These are phyloP conservation scores for Stevia rebaudiana DNA, from an alignment of 140 eudicot genomes.

Conservation along the genomic window DNA sequence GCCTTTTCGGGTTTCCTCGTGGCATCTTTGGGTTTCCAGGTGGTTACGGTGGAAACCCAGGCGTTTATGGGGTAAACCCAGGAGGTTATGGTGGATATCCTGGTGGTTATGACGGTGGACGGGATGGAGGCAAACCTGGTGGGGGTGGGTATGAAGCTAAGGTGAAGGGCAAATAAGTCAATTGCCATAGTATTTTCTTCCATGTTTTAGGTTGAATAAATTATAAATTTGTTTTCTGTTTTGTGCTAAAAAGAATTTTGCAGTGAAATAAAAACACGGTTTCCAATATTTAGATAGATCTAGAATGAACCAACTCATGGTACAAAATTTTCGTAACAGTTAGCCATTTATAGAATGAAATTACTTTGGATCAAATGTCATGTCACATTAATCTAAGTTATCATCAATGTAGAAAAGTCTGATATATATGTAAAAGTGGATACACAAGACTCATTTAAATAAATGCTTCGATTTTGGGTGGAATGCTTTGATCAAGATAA, in stretches of 20 bases:
- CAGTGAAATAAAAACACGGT: neutral
- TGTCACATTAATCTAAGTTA: neutral
- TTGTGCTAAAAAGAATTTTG: neutral
- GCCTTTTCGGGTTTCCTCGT: conserved; percentile 2
- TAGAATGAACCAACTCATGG: neutral
- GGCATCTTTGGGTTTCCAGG: neutral
- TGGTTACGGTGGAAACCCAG: conserved; percentile 7
- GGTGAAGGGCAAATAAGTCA: conserved; percentile 16
- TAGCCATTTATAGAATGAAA: neutral
- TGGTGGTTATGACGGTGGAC: conserved; percentile 12
- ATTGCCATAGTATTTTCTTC: neutral
- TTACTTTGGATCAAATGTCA: too few relatives aligned
- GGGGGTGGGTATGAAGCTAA: conserved; percentile 13
- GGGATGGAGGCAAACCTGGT: neutral
- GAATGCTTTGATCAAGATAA: too few relatives aligned
- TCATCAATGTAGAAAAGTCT: neutral
- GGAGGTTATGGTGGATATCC: conserved; percentile 2
- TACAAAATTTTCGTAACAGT: neutral
- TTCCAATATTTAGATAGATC: neutral
- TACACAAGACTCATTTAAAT: neutral
- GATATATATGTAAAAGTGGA: neutral
- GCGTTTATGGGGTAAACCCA: conserved; percentile 2
- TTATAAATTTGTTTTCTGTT: neutral
- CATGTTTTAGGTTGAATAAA: neutral
- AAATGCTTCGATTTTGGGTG: too few relatives aligned